Evolutionary conservation across 202 grass and related monocot genomes (phyloP), one percentile per base, ranked within the genome.

Genomic region (Eragrostis tef): DNA sequence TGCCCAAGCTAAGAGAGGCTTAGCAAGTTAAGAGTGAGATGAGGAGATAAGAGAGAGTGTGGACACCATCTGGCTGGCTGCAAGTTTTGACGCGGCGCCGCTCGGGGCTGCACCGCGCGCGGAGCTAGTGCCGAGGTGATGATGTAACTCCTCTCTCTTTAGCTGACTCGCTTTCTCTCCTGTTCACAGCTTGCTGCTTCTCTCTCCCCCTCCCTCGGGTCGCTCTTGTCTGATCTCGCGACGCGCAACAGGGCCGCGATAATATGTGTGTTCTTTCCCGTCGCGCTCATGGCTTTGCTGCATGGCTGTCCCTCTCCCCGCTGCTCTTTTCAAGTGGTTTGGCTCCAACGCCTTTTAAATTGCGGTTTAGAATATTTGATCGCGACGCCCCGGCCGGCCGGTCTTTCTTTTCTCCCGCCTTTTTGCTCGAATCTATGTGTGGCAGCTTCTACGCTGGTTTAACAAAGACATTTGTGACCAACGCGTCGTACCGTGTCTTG

Each of bases 41-140:
- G 78, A 81, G 57, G 66, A 15, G 89, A 88, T 87, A 91, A 91
- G 85, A 91, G 85, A 68, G 81, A 88, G 81, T 73, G 81, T 91
- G 89, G 89, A 79, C 81, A 73, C 71, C 64, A 39, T 90, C 73
- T 70, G 73, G 31, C 88, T 76, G 80, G 31, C 88, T 76, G 80
- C 84, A 63, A 85, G 60, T 81, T 87, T 84, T 87, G 89, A 91
- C 77, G 84, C 84, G 80, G 58, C 58, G 58, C 58, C 58, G 58
- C 58, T 14, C 22, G 3, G 67, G 71, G 70, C 81, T 27, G 64
- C 81, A 34, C 74, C 60, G 29, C 60, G 29, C 60, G 62, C 9
- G 51, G 22, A 46, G 77, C 77, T 44, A 43, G 70, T 63, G 72
- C 72, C 41, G 49, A 49, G 71, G 60, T 19, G 72, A 72, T 67